A percentile compares a stretch with the other conserved stretches of the same genome.
phyloP scores from a whole-genome alignment of 1,284 basidiomycete genomes.

The Mycosarcoma maydis region DNA sequence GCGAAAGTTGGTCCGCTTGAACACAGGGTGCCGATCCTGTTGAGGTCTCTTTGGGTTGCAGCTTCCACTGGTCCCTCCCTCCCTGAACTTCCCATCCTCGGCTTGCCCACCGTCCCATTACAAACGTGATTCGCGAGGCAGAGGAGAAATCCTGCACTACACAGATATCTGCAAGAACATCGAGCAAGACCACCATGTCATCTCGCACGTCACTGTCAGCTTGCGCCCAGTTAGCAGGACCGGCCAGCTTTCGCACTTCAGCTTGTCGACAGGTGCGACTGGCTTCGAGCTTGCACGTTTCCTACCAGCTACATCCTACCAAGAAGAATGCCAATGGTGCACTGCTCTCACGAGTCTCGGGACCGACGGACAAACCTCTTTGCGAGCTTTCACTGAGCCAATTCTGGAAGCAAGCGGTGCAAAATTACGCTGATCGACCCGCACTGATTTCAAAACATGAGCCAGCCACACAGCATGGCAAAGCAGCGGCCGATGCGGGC shows the following conservation, averaged over 20 bases:
- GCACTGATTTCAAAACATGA: constrained; percentile 78
- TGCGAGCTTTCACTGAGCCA: constrained; percentile 73
- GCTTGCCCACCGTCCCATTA: no score
- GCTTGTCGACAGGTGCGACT: constrained; percentile 1
- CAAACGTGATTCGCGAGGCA: no score
- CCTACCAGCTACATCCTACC: constrained; percentile 31
- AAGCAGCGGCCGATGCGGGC: not conserved
- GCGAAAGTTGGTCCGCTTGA: constrained; percentile 14
- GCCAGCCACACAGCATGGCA: constrained; percentile 73
- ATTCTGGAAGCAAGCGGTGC: constrained; percentile 75
- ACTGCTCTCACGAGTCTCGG: constrained; percentile 66
- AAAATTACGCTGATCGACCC: constrained; percentile 71
- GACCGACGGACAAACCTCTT: constrained; percentile 74
- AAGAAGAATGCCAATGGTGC: constrained; percentile 5
- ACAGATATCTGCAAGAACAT: not conserved
- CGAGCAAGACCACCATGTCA: constrained; percentile 3
- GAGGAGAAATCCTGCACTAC: no score
- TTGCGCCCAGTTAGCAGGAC: not conserved
- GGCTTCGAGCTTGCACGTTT: constrained; percentile 10
- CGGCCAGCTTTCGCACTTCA: not conserved
- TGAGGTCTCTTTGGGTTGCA: not conserved
- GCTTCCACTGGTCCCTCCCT: no score
- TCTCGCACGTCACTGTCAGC: constrained; percentile 3
- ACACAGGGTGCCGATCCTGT: no score
- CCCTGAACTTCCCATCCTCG: no score